Evolutionary conservation across 2,329 filamentous ascomycete genomes (phyloP), one percentile per base, ranked within the genome.

Genomic region (Cladophialophora carrionii): DNA sequence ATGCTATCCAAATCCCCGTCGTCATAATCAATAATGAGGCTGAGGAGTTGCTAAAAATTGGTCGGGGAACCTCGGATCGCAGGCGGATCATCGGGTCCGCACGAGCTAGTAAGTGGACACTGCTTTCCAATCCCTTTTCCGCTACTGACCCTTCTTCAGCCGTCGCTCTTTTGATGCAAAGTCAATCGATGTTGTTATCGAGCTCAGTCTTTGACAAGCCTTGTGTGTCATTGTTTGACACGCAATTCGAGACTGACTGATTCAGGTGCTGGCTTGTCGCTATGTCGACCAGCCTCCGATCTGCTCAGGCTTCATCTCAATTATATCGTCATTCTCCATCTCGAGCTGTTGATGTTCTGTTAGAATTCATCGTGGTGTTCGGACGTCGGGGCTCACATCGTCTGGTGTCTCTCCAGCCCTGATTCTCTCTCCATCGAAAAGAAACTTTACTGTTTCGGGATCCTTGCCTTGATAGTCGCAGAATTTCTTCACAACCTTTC

Each of bases 401-500:
- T 98, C 94, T 1, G 95, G 95, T 17, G 91, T 96, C 75, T 99
- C 95, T 22, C 87, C 88, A 0, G 90, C 87, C 74, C 96, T 90
- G 7, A 99, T 94, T 63, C 94, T 89, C 72, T 90, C 89, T n/a
- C 95, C 95, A 73, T 99, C 95, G 73, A 98, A 98, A 1, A 99
- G 83, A 78, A 99, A 99, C 31, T 95, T 89, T 54, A 98, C 94
- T 4, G 91, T 94, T 37, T 83, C 86, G 7, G 88, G 81, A 37
- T 89, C 87, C 83, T 98, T 98, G 73, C 95, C 95, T 77, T 97
- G 93, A 24, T 95, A 87, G 71, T 98, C 94, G 79, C 95, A 99
- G 78, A 98, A 99, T 24, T 95, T 95, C 67, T 91, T 90, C 95
- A 99, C 99, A 62, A 99, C 84, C 83, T 99, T 99, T 82, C 96